Evolutionary conservation across 23 red algal genomes (phyloP).

Genomic region (Agarophyton chilense): DNA sequence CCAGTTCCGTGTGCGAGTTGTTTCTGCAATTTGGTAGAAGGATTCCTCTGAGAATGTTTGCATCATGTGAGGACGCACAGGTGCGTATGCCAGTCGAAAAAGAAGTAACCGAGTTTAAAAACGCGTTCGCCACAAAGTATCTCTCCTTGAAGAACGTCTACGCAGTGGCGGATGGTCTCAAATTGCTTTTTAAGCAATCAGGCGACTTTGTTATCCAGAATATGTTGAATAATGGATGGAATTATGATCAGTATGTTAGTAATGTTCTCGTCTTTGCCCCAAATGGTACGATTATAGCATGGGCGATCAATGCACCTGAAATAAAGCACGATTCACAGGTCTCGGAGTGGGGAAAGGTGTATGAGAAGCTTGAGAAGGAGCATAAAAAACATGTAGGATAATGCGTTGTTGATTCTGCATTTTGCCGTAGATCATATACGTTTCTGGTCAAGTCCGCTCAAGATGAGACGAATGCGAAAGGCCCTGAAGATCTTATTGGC

Average conservation of each 20-base stretch:
- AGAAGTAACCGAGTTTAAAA: not conserved
- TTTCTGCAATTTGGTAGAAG: conserved; percentile 12
- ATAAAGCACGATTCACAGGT: not conserved
- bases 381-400: not conserved
- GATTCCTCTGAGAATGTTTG: not conserved
- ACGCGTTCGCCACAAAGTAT: not conserved
- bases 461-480: not conserved
- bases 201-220: conserved; percentile 4
- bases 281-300: not conserved
- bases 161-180: conserved; percentile 1
- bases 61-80: not conserved
- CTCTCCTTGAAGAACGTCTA: not conserved
- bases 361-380: not conserved
- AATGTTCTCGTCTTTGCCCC: conserved; percentile 4
- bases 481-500: not conserved
- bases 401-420: not conserved
- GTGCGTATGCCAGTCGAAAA: not conserved
- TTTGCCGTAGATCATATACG: not conserved
- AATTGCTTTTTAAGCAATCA: conserved; percentile 23
- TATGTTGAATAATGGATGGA: conserved; percentile 46
- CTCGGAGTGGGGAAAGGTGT: not conserved
- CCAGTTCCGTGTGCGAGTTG: not conserved
- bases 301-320: not conserved
- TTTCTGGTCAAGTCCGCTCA: conserved; percentile 13
- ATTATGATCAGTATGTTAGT: conserved; percentile 2